Evolutionary conservation across 306 rosid genomes (phyloP), one percentile per base, ranked within the genome.

Genomic region (Aeschynomene evenia): DNA sequence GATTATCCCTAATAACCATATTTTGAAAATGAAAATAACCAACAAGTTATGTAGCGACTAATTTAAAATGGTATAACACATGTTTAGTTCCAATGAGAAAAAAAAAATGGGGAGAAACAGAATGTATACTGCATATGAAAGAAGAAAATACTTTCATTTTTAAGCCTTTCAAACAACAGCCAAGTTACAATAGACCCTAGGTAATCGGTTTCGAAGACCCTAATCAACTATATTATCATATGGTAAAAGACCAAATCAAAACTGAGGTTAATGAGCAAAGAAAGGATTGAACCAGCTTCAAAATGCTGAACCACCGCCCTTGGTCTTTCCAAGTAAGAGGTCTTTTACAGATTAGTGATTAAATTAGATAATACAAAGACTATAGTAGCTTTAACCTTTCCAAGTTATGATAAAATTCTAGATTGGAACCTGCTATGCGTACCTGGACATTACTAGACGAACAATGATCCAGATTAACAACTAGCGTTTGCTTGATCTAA

Each of bases 241-340:
- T n/a, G 15, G 51, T 15, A 43, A 45, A 45, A 10, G 51, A n/a
- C 20, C 51, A 6, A 4, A 10, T 45, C 51, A 1, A n/a, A n/a
- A 15, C 51, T 45, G 51, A 2, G 48, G 48, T 40, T n/a, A 3
- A 40, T 2, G 45, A 43, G 50, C 18, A 43, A 11, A 59, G 56
- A 48, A 29, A 26, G 50, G 70, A 1, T 12, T 6, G 15, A 2
- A 5, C 1, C 6, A 37, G 33, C 79, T 78, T 93, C 85, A 92
- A 75, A 93, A 88, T 24, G 96, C 96, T 57, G 96, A 88, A 6
- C 91, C 79, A 6, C 78, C 73, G 19, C 88, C 82, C 72, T 77
- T 93, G 66, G 77, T 79, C 79, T 82, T 86, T 45, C 96, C 90
- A 29, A 90, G 83, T 66, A 93, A 29, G 46, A 85, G 0, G 14